Conservation (phyloP, 2,329 filamentous ascomycete genomes). For the Trichoderma citrinoviride region DNA sequence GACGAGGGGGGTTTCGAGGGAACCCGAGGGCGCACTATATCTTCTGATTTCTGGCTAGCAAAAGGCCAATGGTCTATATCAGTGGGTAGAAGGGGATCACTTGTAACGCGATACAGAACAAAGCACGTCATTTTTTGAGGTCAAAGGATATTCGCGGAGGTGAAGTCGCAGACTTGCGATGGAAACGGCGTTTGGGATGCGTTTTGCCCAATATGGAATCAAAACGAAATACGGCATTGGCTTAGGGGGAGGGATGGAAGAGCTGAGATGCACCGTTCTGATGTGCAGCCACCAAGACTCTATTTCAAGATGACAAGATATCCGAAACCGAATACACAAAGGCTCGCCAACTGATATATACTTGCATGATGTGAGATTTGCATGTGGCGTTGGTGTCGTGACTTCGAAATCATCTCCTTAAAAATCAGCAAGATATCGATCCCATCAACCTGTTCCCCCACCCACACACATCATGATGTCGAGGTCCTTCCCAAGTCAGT, state of each 20-base stretch:
- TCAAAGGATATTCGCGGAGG: conserved; percentile 25
- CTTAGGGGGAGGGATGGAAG: conserved; percentile 25
- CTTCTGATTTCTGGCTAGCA: neutral
- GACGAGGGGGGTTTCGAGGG: neutral
- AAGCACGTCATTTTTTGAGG: conserved; percentile 24
- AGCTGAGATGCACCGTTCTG: conserved; percentile 29
- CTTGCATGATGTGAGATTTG: neutral
- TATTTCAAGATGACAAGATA: conserved; percentile 27
- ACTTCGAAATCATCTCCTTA: neutral
- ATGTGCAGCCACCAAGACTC: conserved; percentile 26
- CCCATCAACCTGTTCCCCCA: no score
- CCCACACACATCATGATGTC: no score
- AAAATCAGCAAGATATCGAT: no score
- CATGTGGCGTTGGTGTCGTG: neutral
- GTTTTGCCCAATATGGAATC: conserved; percentile 31
- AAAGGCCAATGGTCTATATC: neutral
- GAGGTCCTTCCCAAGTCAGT: no score
- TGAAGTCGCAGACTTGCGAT: conserved; percentile 32
- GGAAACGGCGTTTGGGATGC: conserved; percentile 38
- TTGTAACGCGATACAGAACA: conserved; percentile 15
- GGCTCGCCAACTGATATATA: conserved; percentile 22
- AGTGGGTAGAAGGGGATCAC: neutral
- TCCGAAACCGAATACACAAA: conserved; percentile 35
- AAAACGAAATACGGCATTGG: conserved; percentile 26
- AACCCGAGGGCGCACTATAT: conserved; percentile 2